These are phyloP conservation scores for Sonneratia caseolaris DNA, from an alignment of 345 rosid genomes.

Conservation along the genomic window DNA sequence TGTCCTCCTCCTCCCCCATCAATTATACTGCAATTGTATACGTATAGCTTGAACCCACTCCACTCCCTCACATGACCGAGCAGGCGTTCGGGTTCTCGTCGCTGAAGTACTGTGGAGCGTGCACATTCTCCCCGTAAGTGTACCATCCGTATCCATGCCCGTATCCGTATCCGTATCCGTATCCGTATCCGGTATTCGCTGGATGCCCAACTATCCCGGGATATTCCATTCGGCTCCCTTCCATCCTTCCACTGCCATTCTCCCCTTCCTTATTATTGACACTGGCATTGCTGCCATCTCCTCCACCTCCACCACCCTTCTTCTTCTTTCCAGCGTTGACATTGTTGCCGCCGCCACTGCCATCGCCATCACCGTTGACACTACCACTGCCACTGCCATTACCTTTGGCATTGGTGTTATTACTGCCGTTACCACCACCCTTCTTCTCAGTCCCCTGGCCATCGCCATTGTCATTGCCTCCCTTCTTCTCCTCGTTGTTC, in stretches of 20 bases:
- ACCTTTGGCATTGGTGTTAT: conserved; percentile 3
- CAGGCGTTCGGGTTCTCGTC: conserved; percentile 24
- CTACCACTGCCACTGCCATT: background rate
- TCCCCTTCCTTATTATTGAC: background rate
- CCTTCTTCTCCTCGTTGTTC: conserved; percentile 12
- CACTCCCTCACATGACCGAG: conserved; percentile 12
- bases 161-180: background rate
- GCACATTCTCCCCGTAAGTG: conserved; percentile 4
- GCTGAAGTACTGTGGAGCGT: conserved; percentile 12
- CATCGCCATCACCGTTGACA: too few relatives aligned
- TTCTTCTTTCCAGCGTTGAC: conserved; percentile 15
- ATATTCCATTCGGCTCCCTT: conserved; percentile 12
- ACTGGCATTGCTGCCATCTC: background rate
- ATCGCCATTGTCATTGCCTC: background rate
- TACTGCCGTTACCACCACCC: background rate
- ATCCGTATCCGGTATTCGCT: background rate
- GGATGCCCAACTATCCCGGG: conserved; percentile 3
- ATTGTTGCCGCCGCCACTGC: too few relatives aligned
- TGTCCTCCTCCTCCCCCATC: background rate
- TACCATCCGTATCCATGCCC: conserved; percentile 4
- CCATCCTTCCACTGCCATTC: background rate
- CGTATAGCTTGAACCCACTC: background rate
- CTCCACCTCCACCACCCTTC: conserved; percentile 5
- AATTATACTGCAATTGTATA: background rate
- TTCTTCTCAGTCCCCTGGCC: background rate